Evolutionary conservation across 179 eudicot species (phyloP).

Genomic region (Vitellaria paradoxa): DNA sequence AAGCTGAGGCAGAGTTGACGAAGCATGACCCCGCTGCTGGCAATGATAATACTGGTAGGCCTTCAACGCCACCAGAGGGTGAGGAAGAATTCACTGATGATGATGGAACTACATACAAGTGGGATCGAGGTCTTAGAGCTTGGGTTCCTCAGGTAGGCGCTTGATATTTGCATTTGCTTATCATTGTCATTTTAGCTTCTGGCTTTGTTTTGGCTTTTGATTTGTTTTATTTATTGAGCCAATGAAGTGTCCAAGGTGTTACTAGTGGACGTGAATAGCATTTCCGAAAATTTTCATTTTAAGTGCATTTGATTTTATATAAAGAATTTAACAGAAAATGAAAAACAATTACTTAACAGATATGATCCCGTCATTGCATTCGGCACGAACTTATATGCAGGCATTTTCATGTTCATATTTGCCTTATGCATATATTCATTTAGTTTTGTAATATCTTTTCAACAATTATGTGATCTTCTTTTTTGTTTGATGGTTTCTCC

Average conservation of each 20-base stretch:
- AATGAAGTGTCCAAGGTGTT: neutral
- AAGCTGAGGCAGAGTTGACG: slow-evolving; percentile 32
- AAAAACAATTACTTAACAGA: neutral
- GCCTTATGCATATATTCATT: neutral
- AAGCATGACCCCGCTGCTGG: slow-evolving; percentile 26
- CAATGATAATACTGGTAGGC: slow-evolving; percentile 58
- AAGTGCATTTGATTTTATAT: neutral
- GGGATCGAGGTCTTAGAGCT: slow-evolving; percentile 77
- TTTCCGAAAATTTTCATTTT: neutral
- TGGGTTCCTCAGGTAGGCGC: slow-evolving; percentile 94
- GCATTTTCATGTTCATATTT: neutral
- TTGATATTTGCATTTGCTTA: neutral
- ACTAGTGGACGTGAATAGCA: neutral
- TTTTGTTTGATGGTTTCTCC: neutral
- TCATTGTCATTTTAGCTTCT: neutral
- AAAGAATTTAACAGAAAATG: neutral
- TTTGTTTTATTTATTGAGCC: neutral
- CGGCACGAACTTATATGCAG: neutral
- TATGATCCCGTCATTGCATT: neutral
- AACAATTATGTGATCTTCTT: neutral
- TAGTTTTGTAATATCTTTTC: neutral
- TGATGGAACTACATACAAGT: slow-evolving; percentile 90
- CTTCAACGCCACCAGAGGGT: slow-evolving; percentile 89
- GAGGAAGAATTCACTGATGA: slow-evolving; percentile 95
- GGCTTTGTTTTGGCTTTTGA: neutral